Evolutionary conservation across 306 rosid species (phyloP).

Genomic region (Vigna reflexopilosa): DNA sequence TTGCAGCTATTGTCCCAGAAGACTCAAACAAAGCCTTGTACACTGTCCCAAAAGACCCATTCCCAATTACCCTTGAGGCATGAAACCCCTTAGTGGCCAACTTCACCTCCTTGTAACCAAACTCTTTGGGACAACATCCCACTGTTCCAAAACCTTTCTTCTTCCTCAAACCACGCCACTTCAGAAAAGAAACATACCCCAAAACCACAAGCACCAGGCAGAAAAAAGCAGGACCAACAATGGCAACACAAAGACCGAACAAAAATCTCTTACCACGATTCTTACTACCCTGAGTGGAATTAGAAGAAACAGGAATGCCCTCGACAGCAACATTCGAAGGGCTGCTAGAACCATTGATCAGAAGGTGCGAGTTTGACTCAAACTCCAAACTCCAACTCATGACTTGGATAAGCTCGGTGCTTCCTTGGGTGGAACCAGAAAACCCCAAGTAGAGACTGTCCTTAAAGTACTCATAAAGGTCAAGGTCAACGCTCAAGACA

Average conservation of each 20-base stretch:
- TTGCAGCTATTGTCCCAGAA: slow-evolving; percentile 57
- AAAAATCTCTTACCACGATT: slow-evolving; percentile 30
- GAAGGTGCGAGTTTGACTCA: slow-evolving; percentile 27
- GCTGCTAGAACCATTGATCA: slow-evolving; percentile 62
- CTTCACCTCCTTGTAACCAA: slow-evolving; percentile 68
- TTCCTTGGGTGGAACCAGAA: slow-evolving; percentile 70
- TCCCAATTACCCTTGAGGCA: slow-evolving; percentile 69
- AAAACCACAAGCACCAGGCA: slow-evolving; percentile 53
- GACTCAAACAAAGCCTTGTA: slow-evolving; percentile 70
- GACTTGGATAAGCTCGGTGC: slow-evolving; percentile 72
- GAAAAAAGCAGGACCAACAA: slow-evolving; percentile 61
- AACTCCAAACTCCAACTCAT: slow-evolving; percentile 71
- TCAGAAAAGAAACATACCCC: slow-evolving; percentile 55
- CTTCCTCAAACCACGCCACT: slow-evolving; percentile 49
- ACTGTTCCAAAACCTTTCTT: neutral
- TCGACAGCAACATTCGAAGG: slow-evolving; percentile 42
- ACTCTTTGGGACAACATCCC: slow-evolving; percentile 63
- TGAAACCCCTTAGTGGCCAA: slow-evolving; percentile 77
- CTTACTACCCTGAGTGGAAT: neutral
- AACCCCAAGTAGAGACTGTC: slow-evolving; percentile 62
- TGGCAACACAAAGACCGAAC: slow-evolving; percentile 49
- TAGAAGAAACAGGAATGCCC: slow-evolving; percentile 1
- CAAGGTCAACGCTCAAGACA: slow-evolving; percentile 50
- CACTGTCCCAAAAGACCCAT: slow-evolving; percentile 88
- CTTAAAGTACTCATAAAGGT: slow-evolving; percentile 58